A percentile compares a stretch with the other conserved stretches of the same genome.
phyloP scores from a whole-genome alignment of 257 asterid genomes.

The Gentiana straminea region DNA sequence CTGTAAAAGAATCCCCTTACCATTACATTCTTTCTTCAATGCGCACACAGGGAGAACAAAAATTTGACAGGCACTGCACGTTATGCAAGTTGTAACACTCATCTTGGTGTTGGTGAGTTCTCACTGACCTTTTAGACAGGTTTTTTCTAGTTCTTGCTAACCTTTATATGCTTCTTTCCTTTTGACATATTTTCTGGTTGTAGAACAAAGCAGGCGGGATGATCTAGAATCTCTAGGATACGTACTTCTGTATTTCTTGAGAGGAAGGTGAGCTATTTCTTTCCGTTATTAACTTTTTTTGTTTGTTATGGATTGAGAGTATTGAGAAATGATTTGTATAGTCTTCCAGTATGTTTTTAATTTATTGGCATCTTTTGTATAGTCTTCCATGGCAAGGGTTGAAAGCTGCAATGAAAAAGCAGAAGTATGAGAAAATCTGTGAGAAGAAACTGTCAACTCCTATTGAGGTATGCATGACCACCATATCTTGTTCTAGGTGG shows the following conservation, averaged over 20 bases:
- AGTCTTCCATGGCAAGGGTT: slow-evolving; percentile 37
- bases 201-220: slow-evolving; percentile 44
- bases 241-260: slow-evolving; percentile 34
- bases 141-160: neutral
- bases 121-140: neutral
- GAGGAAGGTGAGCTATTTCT: slow-evolving; percentile 22
- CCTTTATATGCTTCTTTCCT: neutral
- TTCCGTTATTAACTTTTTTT: neutral
- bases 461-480: slow-evolving; percentile 21
- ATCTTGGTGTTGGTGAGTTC: slow-evolving; percentile 83
- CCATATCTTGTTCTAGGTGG: neutral
- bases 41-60: slow-evolving; percentile 73
- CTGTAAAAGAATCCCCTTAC: too few species aligned
- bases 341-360: too few species aligned
- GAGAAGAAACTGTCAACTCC: slow-evolving; percentile 37
- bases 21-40: neutral
- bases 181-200: slow-evolving; percentile 2
- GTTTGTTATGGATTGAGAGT: too few species aligned
- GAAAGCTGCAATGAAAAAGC: slow-evolving; percentile 34
- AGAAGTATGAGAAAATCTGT: slow-evolving; percentile 33
- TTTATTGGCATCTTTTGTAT: too few species aligned
- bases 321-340: too few species aligned
- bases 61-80: slow-evolving; percentile 98
- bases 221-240: slow-evolving; percentile 47
- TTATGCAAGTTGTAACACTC: slow-evolving; percentile 98